Base-by-base conservation (phyloP, 306 rosid species). In the Bauhinia variegata region DNA sequence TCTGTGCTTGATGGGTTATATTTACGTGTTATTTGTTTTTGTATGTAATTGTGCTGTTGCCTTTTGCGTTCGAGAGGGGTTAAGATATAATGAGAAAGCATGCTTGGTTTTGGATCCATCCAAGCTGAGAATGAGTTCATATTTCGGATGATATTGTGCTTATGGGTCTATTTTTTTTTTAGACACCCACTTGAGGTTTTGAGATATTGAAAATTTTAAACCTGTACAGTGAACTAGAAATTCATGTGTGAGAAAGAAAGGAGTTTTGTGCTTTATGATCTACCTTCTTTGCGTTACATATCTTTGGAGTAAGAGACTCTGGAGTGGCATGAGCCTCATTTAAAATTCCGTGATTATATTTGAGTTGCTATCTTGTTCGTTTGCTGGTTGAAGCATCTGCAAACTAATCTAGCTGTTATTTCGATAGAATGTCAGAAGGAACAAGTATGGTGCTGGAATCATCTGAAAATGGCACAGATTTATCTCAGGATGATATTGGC, bases 401-500 rank as follows among this genome's bases (percentile, higher is more conserved):
- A 46, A 66, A 62, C 41, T 30, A 49, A 37, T 51, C 60, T 14
- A 38, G 19, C 19, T 62, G 42, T 75, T 55, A 18, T 17, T 46
- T 4, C 58, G 39, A 50, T 66, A 67, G 33, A 60, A 86, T 86
- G 95, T 83, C 92, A 0, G 89, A 87, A 64, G 89, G 88, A 69
- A 75, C 81, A 8, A 85, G 86, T 81, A 46, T 78, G 34, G 86
- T 74, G 47, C 64, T 84, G 79, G 95, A 91, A 37, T 85, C 95
- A 47, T 85, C 89, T 58, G 91, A 88, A 71, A 85, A 88, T 78
- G 85, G 89, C 58, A 88, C 91, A 10, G 92, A 85, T 73, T 79
- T 85, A 72, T 89, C 95, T 34, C 95, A 78, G 76, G 90, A 91
- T 63, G 96, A 88, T 67, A 79, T 79, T 70, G 87, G 85, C 41